Base-by-base conservation (phyloP, 2,329 filamentous ascomycete species). In the Aspergillus tanneri region DNA sequence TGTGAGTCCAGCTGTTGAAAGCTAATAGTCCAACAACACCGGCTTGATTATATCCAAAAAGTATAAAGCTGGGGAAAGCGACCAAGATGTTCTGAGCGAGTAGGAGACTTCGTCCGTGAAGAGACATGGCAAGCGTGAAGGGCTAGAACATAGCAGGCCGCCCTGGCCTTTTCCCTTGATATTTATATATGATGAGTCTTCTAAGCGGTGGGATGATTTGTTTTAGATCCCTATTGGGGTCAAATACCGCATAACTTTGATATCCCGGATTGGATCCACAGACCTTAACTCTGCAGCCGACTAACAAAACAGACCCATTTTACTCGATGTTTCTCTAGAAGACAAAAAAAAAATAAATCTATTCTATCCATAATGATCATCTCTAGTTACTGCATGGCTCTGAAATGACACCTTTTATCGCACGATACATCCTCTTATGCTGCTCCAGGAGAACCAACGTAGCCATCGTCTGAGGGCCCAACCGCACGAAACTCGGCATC, bases 371-470 rank as follows among this genome's bases (percentile, higher is more conserved):
- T n/a, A n/a, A n/a, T 28, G 27, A 28, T 28, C 11, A n/a, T 4
- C 9, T 28, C 27, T 6, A 28, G 14, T 28, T 32, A 32, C 28
- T 14, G n/a, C n/a, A 32, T 6, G 28, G 16, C 28, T 2, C 5
- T 11, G 5, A 12, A 16, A 14, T 14, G 5, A 32, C 28, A 6
- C 40, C 40, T 4, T 18, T 23, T 3, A 41, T 16, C 14, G 23
- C 40, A 19, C 80, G 78, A 71, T 90, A 95, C 21, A 84, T 68
- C 69, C 86, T 88, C 74, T 91, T 90, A 70, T 95, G 90, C 67
- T 89, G 84, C 68, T 95, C 90, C 63, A 95, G 68, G 68, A 93
- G 91, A 62, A 95, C 67, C 68, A 95, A 91, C 27, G 89, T 95
- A 60, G 86, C 86, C 52, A 95, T 87, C 6, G 89, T 95, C 74